Percentiles rank a stretch among this genome's conserved stretches.
Conservation (phyloP, 2,329 filamentous ascomycete genomes). For the Didymella sp. region DNA sequence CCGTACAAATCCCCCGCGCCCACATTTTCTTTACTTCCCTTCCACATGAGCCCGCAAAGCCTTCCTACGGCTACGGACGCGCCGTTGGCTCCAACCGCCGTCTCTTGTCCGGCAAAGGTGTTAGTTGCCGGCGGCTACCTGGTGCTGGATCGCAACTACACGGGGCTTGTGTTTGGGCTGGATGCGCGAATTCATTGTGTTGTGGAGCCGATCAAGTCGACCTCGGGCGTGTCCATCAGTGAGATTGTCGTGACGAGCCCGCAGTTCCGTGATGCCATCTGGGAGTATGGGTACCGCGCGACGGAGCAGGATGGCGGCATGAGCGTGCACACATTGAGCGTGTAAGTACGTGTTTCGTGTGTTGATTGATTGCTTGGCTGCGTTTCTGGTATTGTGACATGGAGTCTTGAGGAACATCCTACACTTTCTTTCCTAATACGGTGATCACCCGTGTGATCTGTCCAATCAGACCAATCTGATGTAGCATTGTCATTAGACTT, state of each 20-base stretch:
- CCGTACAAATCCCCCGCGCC: constrained; percentile 23
- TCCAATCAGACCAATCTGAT: constrained; percentile 5
- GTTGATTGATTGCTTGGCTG: not conserved
- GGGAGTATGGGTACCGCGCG: constrained; percentile 83
- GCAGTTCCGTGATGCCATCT: constrained; percentile 85
- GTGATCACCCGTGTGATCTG: not conserved
- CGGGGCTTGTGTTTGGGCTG: constrained; percentile 72
- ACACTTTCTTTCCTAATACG: constrained; percentile 9
- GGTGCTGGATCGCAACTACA: constrained; percentile 86
- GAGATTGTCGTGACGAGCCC: constrained; percentile 89
- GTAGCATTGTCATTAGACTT: not conserved
- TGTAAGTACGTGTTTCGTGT: constrained; percentile 63
- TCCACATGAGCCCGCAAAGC: constrained; percentile 25
- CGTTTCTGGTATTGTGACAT: constrained; percentile 8
- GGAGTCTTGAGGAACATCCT: not conserved
- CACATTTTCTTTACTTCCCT: constrained; percentile 18
- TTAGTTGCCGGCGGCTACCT: constrained; percentile 94
- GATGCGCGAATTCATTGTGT: constrained; percentile 69
- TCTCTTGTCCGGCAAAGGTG: constrained; percentile 96
- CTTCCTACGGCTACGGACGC: constrained; percentile 23
- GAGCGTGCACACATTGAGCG: constrained; percentile 77
- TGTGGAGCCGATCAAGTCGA: constrained; percentile 63
- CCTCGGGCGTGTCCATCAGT: constrained; percentile 65
- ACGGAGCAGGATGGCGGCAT: constrained; percentile 78
- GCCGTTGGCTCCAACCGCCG: constrained; percentile 46